Conservation (phyloP, 2,329 filamentous ascomycete species). For the Sporothrix schenckii region DNA sequence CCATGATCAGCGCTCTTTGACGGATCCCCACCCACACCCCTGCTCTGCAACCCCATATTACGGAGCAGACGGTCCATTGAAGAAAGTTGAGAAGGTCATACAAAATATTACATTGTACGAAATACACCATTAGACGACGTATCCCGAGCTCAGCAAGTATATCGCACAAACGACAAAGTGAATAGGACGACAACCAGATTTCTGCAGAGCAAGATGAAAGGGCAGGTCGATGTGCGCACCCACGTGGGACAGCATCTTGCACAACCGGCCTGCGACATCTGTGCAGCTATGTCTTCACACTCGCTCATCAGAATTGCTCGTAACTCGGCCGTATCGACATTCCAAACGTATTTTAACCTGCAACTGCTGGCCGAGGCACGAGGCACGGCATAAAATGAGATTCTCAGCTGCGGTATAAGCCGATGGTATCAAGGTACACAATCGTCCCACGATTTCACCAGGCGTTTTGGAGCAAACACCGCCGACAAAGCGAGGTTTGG, state of each 20-base stretch:
- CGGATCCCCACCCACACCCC: background rate
- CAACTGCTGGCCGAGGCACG: background rate
- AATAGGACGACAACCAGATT: background rate
- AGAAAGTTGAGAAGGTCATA: conserved; percentile 1
- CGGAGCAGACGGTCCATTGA: conserved; percentile 14
- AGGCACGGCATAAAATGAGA: background rate
- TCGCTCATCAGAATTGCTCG: background rate
- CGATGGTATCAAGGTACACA: background rate
- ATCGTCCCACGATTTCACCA: too few species aligned
- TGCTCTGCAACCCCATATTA: conserved; percentile 2
- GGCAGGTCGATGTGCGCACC: background rate
- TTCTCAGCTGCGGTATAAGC: background rate
- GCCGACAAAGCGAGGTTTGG: background rate
- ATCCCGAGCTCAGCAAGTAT: background rate
- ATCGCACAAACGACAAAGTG: background rate
- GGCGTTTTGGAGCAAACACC: background rate
- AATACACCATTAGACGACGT: background rate
- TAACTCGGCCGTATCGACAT: background rate
- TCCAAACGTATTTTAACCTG: background rate
- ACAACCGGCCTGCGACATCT: background rate
- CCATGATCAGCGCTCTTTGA: conserved; percentile 8
- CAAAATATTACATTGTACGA: background rate
- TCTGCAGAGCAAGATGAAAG: background rate
- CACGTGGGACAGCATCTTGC: conserved; percentile 1
- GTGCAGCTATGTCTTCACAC: too few species aligned